phyloP scores from a whole-genome alignment of 2,329 filamentous ascomycete genomes.

The Epicoccum nigrum region DNA sequence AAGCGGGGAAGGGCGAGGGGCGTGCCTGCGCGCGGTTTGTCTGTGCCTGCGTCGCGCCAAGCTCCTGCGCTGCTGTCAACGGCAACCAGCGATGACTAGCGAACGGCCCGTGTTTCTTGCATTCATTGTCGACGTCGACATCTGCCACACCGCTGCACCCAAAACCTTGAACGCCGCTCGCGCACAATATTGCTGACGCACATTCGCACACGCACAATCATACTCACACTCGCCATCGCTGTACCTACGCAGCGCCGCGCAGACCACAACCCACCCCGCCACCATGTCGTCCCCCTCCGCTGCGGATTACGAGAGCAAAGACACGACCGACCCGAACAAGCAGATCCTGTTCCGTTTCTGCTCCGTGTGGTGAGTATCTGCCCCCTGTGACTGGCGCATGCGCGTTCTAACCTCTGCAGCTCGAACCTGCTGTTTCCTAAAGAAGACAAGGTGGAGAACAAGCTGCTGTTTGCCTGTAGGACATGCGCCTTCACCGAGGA shows the following conservation, averaged over 20 bases:
- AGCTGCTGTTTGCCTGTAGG: conserved; percentile 92
- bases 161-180: not conserved
- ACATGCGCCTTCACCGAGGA: conserved; percentile 92
- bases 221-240: not conserved
- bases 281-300: conserved; percentile 47
- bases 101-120: not conserved
- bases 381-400: not conserved
- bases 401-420: conserved; percentile 50
- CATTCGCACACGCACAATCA: not conserved
- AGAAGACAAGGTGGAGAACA: conserved; percentile 83
- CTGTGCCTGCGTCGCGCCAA: conserved; percentile 11
- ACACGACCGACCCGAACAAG: conserved; percentile 46
- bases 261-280: not conserved
- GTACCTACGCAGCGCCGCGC: not conserved
- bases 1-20: conserved; percentile 26
- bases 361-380: conserved; percentile 78
- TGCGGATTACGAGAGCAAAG: conserved; percentile 22
- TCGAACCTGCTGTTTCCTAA: conserved; percentile 98
- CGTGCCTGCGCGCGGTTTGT: conserved; percentile 5
- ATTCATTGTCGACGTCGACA: not conserved
- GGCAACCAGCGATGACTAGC: not conserved
- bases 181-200: not conserved
- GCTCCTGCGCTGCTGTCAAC: not conserved
- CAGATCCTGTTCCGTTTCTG: conserved; percentile 98
- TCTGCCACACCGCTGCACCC: not conserved